These are phyloP conservation scores for Salvia miltiorrhiza DNA, from an alignment of 257 asterid genomes.

Conservation along the genomic window DNA sequence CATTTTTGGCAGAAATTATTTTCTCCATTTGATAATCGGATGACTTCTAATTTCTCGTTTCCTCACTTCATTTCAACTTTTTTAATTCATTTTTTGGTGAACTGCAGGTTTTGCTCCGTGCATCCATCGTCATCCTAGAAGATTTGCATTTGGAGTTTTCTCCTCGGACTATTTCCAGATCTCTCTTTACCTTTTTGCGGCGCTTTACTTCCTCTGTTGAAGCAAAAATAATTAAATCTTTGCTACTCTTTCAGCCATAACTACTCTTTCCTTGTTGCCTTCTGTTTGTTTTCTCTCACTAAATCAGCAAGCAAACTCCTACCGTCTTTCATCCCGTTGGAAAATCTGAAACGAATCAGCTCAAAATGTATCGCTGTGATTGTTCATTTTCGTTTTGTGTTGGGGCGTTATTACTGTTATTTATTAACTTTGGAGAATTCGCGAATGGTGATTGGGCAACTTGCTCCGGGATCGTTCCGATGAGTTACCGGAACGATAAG, in stretches of 20 bases:
- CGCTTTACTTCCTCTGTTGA: constrained; percentile 5
- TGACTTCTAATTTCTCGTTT: background rate
- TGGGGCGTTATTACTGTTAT: constrained; percentile 16
- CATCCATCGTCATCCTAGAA: constrained; percentile 2
- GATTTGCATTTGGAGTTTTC: constrained; percentile 38
- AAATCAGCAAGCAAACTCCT: background rate
- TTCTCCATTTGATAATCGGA: background rate
- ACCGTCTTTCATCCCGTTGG: background rate
- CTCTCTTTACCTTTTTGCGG: background rate
- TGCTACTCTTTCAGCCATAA: background rate
- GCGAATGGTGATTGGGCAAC: constrained; percentile 48
- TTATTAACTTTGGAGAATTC: constrained; percentile 13
- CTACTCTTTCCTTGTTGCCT: constrained; percentile 14
- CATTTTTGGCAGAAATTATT: constrained; percentile 13
- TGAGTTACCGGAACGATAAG: constrained; percentile 68
- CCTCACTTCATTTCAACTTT: background rate
- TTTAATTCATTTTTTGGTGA: background rate
- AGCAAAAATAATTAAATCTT: background rate
- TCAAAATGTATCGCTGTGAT: constrained; percentile 27
- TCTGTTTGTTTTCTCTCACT: constrained; percentile 8
- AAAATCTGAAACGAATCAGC: background rate
- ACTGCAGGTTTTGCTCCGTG: constrained; percentile 14
- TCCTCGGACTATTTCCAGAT: constrained; percentile 32
- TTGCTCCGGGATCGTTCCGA: constrained; percentile 85
- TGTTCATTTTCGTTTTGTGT: constrained; percentile 23